A percentile compares a stretch with the other conserved stretches of the same genome.
phyloP scores from a whole-genome alignment of 768 basidiomycete species.

The Mycena kentingensis region DNA sequence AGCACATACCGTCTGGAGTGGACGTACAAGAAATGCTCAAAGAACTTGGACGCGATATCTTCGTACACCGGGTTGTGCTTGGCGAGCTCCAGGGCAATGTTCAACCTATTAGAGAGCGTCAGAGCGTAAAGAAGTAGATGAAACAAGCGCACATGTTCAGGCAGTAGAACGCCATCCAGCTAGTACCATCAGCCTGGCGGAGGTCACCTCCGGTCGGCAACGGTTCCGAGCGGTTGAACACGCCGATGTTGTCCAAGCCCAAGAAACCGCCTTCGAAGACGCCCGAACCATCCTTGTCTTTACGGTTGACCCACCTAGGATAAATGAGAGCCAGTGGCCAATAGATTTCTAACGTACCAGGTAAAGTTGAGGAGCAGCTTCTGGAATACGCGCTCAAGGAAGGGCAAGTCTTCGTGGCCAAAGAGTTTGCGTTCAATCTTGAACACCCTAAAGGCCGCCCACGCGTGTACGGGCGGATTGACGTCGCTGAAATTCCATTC shows the following conservation, averaged over 20 bases:
- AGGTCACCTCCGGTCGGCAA: slow-evolving; percentile 91
- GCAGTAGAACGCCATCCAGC: slow-evolving; percentile 99
- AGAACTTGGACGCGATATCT: slow-evolving; percentile 98
- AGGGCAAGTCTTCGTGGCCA: slow-evolving; percentile 85
- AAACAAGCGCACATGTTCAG: slow-evolving; percentile 76
- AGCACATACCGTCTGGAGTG: slow-evolving; percentile 6
- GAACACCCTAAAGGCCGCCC: slow-evolving; percentile 98
- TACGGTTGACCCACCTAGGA: slow-evolving; percentile 94
- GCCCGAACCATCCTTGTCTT: slow-evolving; percentile 92
- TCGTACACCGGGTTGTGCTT: slow-evolving; percentile 98
- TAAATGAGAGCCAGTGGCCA: neutral
- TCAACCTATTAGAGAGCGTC: slow-evolving; percentile 60
- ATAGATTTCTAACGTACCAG: slow-evolving; percentile 53
- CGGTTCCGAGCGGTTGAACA: slow-evolving; percentile 97
- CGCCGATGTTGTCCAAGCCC: slow-evolving; percentile 96
- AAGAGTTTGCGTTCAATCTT: slow-evolving; percentile 97
- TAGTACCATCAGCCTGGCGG: slow-evolving; percentile 97
- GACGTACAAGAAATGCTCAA: slow-evolving; percentile 55
- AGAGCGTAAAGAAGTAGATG: neutral
- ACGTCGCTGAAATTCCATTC: slow-evolving; percentile 99
- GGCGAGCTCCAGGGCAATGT: slow-evolving; percentile 95
- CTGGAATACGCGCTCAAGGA: slow-evolving; percentile 98
- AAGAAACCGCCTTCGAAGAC: slow-evolving; percentile 99
- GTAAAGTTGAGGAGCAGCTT: slow-evolving; percentile 97
- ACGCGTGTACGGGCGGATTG: slow-evolving; percentile 98